phyloP scores from a whole-genome alignment of 2,329 filamentous ascomycete genomes.

The Saccharata proteae region DNA sequence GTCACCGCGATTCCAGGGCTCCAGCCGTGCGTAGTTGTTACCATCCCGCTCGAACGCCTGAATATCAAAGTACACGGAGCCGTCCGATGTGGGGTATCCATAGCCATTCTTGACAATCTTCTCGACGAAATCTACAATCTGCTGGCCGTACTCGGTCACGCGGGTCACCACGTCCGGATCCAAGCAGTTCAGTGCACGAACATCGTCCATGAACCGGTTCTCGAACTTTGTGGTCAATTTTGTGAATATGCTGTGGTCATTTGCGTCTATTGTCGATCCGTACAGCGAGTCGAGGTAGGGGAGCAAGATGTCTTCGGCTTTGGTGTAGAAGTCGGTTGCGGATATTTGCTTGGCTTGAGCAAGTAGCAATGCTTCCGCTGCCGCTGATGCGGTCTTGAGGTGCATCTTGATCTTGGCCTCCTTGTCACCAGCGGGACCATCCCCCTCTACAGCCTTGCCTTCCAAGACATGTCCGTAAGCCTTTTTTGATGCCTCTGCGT shows the following conservation, averaged over 20 bases:
- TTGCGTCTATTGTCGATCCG: slow-evolving; percentile 44
- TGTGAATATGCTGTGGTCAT: slow-evolving; percentile 68
- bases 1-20: slow-evolving; percentile 76
- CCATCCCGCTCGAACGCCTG: slow-evolving; percentile 70
- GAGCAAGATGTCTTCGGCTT: slow-evolving; percentile 57
- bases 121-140: slow-evolving; percentile 78
- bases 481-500: slow-evolving; percentile 35
- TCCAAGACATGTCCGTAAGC: slow-evolving; percentile 43
- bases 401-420: slow-evolving; percentile 90
- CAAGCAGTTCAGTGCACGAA: slow-evolving; percentile 75
- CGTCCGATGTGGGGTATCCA: slow-evolving; percentile 62
- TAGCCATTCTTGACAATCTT: slow-evolving; percentile 75
- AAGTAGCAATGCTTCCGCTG: slow-evolving; percentile 37
- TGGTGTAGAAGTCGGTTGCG: slow-evolving; percentile 41
- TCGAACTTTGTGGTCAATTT: slow-evolving; percentile 79
- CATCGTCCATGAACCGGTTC: slow-evolving; percentile 75
- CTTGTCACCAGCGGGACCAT: slow-evolving; percentile 52
- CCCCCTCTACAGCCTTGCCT: slow-evolving; percentile 42
- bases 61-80: slow-evolving; percentile 92
- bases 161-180: slow-evolving; percentile 71
- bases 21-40: slow-evolving; percentile 72
- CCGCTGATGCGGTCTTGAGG: slow-evolving; percentile 48
- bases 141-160: slow-evolving; percentile 83
- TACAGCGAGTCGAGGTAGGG: slow-evolving; percentile 64
- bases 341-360: slow-evolving; percentile 14